Base-by-base conservation (phyloP, 73 alveolate species). In the Blepharisma japonicum region DNA sequence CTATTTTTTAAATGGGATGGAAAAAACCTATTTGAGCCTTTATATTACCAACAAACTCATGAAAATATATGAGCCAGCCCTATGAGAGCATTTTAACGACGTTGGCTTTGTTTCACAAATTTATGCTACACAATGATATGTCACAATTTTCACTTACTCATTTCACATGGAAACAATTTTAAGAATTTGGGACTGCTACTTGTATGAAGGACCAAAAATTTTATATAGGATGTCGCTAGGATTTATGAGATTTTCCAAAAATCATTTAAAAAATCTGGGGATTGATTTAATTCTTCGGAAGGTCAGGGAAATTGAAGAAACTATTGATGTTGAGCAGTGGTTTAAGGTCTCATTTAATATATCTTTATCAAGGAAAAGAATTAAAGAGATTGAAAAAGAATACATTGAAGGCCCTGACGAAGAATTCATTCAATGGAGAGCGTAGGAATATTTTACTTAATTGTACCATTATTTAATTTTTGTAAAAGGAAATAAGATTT, bases 61-160 rank as follows among this genome's bases (percentile, higher is more conserved):
- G 14, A 70, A 45, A 45, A 1, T 9, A 23, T 47, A 38, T 45
- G 56, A 45, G 5, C 61, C 80, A 14, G 66, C 38, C 47, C 23
- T 45, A 14, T 70, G 66, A 20, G 46, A 45, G 45, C 11, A 70
- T 9, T 45, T 70, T 18, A 70, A 70, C 27, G 66, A 45, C 25
- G 11, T 8, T 61, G 74, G 90, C 20, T 82, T 83, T 78, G 79
- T 70, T 53, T 96, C 98, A 4, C 83, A 94, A 9, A 86, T 91
- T 92, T 93, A 88, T 83, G 74, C 74, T 61, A 61, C 74, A 18
- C 74, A 61, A 25, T 61, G 74, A 39, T 61, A 14, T 61, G 38
- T 61, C 49, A 61, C 74, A 18, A 39, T n/a, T 1, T 61, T 18
- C 5, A 18, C 74, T 14, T 14, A 39, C 47, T 20, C 14, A 1